Evolutionary conservation across 2,329 filamentous ascomycete genomes (phyloP).

Genomic region (Pseudogymnoascus sp.): DNA sequence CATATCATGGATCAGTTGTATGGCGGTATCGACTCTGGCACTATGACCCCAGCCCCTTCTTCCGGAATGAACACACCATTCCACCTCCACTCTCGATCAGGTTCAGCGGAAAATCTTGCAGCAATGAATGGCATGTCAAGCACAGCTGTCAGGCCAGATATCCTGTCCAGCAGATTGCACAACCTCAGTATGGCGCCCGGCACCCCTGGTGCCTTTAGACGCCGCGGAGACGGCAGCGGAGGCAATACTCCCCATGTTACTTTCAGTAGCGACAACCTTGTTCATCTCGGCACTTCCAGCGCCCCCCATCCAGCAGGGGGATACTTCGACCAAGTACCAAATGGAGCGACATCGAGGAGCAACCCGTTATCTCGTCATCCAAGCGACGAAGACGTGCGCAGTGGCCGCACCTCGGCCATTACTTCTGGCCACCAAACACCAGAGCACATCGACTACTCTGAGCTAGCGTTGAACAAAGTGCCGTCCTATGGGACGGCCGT

Average conservation of each 20-base stretch:
- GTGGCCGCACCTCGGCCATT: slow-evolving; percentile 33
- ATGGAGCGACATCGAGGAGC: slow-evolving; percentile 22
- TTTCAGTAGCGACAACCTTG: slow-evolving; percentile 18
- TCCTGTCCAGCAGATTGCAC: slow-evolving; percentile 58
- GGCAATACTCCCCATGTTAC: slow-evolving; percentile 24
- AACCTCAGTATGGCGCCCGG: slow-evolving; percentile 52
- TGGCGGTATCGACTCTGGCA: slow-evolving; percentile 76
- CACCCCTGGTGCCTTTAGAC: slow-evolving; percentile 24
- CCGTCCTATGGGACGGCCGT: slow-evolving; percentile 71
- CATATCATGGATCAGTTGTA: slow-evolving; percentile 87
- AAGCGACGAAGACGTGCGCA: slow-evolving; percentile 34
- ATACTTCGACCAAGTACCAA: slow-evolving; percentile 19
- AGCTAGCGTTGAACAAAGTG: slow-evolving; percentile 50
- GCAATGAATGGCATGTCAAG: slow-evolving; percentile 43
- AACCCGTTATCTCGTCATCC: slow-evolving; percentile 35
- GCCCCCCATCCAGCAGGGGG: slow-evolving; percentile 21
- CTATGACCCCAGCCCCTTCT: slow-evolving; percentile 61
- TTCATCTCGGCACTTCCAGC: slow-evolving; percentile 12
- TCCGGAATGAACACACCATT: slow-evolving; percentile 77
- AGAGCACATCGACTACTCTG: slow-evolving; percentile 44
- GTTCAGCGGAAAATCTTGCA: slow-evolving; percentile 73
- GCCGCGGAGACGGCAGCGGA: slow-evolving; percentile 24
- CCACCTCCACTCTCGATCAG: slow-evolving; percentile 59
- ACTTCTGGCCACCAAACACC: slow-evolving; percentile 45
- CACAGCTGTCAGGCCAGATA: slow-evolving; percentile 39